Conservation (phyloP, 371 early-diverging fungal species). For the Rhizopus sp. region DNA sequence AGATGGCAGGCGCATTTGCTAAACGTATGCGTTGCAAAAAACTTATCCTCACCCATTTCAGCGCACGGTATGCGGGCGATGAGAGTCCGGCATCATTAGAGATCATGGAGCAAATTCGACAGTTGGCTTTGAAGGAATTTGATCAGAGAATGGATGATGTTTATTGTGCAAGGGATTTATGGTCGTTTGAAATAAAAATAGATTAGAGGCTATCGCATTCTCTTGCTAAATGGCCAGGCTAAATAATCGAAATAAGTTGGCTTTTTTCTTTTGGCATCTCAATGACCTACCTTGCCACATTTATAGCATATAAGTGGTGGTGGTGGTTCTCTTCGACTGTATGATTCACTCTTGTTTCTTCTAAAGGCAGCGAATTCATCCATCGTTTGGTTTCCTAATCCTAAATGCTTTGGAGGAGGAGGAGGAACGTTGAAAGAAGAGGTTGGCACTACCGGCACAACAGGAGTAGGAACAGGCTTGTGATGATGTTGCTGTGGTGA, state of each 20-base stretch:
- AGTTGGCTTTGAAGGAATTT: constrained; percentile 40
- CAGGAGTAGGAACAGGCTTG: not conserved
- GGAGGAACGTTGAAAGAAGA: not conserved
- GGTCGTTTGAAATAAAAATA: constrained; percentile 40
- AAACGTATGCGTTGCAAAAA: constrained; percentile 40
- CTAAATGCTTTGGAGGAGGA: constrained; percentile 5
- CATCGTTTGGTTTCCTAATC: constrained; percentile 16
- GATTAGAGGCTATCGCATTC: constrained; percentile 32
- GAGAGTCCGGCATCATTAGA: constrained; percentile 32
- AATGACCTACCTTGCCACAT: constrained; percentile 25
- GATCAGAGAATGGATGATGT: constrained; percentile 40
- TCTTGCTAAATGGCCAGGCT: constrained; percentile 36
- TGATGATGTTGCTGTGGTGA: constrained; percentile 3
- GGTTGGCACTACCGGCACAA: not conserved
- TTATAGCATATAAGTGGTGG: constrained; percentile 28
- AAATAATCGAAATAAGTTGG: not conserved
- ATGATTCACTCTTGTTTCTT: constrained; percentile 29
- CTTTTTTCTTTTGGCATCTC: not conserved
- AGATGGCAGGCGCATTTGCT: constrained; percentile 61
- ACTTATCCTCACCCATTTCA: constrained; percentile 63
- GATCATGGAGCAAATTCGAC: constrained; percentile 60
- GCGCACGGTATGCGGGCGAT: constrained; percentile 58
- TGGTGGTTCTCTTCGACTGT: constrained; percentile 20
- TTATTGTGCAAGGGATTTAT: constrained; percentile 49
- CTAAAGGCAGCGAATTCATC: constrained; percentile 31